Conservation (phyloP, 2,329 filamentous ascomycete species). For the Cercospora sesami region DNA sequence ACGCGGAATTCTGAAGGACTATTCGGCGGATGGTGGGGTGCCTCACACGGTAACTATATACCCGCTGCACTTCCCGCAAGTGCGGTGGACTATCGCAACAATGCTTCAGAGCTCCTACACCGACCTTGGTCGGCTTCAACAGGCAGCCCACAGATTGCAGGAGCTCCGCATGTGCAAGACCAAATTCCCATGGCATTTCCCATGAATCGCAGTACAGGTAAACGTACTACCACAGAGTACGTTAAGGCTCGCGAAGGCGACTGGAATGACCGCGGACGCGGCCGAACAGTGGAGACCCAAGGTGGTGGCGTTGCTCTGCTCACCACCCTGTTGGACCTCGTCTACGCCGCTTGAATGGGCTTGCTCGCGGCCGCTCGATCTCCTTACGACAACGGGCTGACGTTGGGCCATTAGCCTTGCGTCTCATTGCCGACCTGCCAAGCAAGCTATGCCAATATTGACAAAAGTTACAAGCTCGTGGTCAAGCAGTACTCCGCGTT, state of each 20-base stretch:
- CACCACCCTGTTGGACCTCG: constrained; percentile 61
- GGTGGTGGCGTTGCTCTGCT: constrained; percentile 76
- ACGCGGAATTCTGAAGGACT: constrained; percentile 67
- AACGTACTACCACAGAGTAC: neutral
- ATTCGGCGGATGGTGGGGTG: constrained; percentile 87
- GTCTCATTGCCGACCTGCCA: neutral
- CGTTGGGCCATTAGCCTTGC: neutral
- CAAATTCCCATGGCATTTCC: neutral
- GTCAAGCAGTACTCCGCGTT: neutral
- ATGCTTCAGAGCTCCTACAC: constrained; percentile 17
- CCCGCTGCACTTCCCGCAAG: constrained; percentile 41
- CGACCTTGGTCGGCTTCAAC: constrained; percentile 6
- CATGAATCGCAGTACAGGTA: neutral
- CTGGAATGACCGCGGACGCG: constrained; percentile 73
- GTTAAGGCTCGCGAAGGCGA: constrained; percentile 48
- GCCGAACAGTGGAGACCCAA: constrained; percentile 86
- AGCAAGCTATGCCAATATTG: neutral
- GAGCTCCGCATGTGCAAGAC: too few species aligned
- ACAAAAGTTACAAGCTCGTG: neutral
- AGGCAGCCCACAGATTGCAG: neutral
- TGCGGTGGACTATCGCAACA: constrained; percentile 53
- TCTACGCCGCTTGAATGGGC: neutral
- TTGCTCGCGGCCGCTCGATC: neutral
- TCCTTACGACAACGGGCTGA: neutral
- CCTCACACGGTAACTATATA: constrained; percentile 1